Evolutionary conservation across 148 eudicot genomes (phyloP).

Genomic region (Silene latifolia): DNA sequence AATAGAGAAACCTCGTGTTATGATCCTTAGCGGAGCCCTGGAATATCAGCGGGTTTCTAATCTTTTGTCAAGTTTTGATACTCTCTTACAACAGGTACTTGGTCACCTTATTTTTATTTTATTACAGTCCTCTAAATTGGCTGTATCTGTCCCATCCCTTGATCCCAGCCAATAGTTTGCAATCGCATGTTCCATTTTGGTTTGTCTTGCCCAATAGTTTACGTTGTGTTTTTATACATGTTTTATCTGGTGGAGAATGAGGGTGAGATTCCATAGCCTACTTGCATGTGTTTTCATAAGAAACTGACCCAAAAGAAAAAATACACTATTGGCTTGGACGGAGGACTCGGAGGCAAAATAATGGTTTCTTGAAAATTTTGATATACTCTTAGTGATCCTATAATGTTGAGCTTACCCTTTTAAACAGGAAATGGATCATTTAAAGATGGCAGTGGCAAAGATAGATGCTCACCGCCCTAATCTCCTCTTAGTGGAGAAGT

Average conservation of each 20-base stretch:
- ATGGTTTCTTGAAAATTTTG: constrained; percentile 6
- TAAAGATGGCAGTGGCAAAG: constrained; percentile 99
- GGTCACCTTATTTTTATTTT: neutral
- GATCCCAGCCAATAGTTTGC: neutral
- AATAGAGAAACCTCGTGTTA: constrained; percentile 72
- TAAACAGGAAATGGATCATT: constrained; percentile 90
- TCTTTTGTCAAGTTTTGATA: constrained; percentile 82
- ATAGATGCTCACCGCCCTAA: constrained; percentile 77
- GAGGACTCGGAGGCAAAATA: neutral
- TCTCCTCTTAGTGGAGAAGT: constrained; percentile 90
- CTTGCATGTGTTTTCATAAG: neutral
- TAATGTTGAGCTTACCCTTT: neutral
- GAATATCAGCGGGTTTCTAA: constrained; percentile 95
- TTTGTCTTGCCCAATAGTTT: too few species aligned
- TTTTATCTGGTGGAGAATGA: neutral
- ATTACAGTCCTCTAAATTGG: neutral
- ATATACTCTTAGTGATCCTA: neutral
- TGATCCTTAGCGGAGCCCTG: constrained; percentile 95
- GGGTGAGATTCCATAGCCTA: neutral
- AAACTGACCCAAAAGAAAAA: neutral
- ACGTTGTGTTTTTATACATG: neutral
- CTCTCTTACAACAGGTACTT: constrained; percentile 87
- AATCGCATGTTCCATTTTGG: too few species aligned
- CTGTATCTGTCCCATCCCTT: neutral
- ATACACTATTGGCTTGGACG: neutral